Percentiles rank a stretch among this genome's conserved stretches.
Evolutionary conservation across 345 rosid genomes (phyloP).

Genomic region (Salix caprea): DNA sequence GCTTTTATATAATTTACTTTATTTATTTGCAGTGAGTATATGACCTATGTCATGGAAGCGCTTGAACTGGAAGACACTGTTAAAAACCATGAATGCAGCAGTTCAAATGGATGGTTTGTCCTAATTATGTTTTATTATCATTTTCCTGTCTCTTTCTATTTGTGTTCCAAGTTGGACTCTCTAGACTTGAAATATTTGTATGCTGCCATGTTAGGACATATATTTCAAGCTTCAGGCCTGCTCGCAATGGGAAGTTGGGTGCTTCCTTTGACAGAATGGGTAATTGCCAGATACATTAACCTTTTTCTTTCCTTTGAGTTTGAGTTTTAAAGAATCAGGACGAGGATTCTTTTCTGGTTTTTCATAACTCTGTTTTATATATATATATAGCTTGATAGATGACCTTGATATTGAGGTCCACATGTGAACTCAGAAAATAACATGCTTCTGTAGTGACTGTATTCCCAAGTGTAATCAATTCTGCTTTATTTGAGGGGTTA

Average conservation of each 20-base stretch:
- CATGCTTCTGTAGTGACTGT: background rate
- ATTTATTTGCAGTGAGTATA: constrained; percentile 63
- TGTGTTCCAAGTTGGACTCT: background rate
- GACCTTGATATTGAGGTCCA: background rate
- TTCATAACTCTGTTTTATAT: background rate
- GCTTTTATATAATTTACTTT: constrained; percentile 8
- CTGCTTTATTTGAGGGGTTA: background rate
- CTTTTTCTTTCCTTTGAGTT: background rate
- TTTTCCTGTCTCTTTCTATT: constrained; percentile 7
- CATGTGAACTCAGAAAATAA: background rate
- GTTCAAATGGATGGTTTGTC: constrained; percentile 85
- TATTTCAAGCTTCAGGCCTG: constrained; percentile 78
- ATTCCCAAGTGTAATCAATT: background rate
- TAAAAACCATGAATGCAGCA: constrained; percentile 78
- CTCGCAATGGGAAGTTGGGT: constrained; percentile 64
- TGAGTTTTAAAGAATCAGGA: background rate
- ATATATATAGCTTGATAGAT: background rate
- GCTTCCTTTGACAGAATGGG: constrained; percentile 65
- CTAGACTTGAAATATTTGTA: constrained; percentile 11
- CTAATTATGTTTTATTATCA: constrained; percentile 11
- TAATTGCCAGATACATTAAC: constrained; percentile 24
- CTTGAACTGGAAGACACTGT: constrained; percentile 90
- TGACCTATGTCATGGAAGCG: constrained; percentile 74
- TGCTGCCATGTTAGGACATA: constrained; percentile 60
- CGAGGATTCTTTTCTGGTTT: background rate